These are phyloP conservation scores for Aspergillus sp. DNA, from an alignment of 2,329 filamentous ascomycete genomes.

Conservation along the genomic window DNA sequence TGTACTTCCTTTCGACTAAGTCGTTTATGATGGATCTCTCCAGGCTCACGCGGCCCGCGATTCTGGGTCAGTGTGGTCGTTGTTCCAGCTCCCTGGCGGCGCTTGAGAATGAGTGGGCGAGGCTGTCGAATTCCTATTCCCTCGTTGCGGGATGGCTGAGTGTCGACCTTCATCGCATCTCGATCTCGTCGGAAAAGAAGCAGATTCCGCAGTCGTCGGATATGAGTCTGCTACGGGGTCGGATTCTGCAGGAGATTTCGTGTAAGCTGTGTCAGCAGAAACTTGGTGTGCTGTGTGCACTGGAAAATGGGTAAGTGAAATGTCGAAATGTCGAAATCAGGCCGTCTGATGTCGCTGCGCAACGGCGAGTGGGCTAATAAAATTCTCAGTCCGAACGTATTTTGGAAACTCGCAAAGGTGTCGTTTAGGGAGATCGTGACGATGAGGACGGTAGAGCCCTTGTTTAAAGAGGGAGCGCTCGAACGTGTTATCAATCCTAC, in stretches of 20 bases:
- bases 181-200: constrained; percentile 29
- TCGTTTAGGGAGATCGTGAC: constrained; percentile 33
- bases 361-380: constrained; percentile 2
- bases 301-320: constrained; percentile 29
- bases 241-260: constrained; percentile 28
- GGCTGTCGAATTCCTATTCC: constrained; percentile 30
- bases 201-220: constrained; percentile 31
- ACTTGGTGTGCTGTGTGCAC: constrained; percentile 26
- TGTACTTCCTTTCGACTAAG: neutral
- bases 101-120: constrained; percentile 36
- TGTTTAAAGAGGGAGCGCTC: constrained; percentile 27
- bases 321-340: neutral
- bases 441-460: constrained; percentile 30
- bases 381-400: constrained; percentile 24
- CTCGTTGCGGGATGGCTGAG: constrained; percentile 31
- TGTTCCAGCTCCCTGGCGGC: constrained; percentile 35
- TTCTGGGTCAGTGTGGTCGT: constrained; percentile 30
- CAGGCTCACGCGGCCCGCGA: constrained; percentile 28
- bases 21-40: constrained; percentile 27
- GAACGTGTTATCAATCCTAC: constrained; percentile 20
- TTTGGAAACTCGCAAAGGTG: constrained; percentile 34
- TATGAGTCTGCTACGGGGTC: constrained; percentile 26
- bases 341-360: neutral
- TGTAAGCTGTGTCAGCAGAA: constrained; percentile 34
- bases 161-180: constrained; percentile 30